These are phyloP conservation scores for Tieghemostelium lacteum DNA, from an alignment of 78 protist genomes.

Conservation along the genomic window DNA sequence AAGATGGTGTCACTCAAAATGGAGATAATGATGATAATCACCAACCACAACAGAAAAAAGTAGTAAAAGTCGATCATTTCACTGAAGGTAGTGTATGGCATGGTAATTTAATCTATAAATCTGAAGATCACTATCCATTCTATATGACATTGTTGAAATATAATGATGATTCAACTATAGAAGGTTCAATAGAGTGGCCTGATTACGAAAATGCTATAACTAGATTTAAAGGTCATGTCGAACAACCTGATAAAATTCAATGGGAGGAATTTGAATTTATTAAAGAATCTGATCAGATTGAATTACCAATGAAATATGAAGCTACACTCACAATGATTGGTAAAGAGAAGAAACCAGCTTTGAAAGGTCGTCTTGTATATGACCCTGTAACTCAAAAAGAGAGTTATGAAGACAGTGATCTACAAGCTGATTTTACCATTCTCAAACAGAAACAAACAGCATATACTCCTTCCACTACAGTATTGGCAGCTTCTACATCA, in stretches of 20 bases:
- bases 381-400: background rate
- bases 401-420: background rate
- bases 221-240: background rate
- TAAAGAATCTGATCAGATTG: background rate
- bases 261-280: background rate
- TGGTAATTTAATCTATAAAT: conserved; percentile 23
- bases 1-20: too few species aligned
- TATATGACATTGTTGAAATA: conserved; percentile 3
- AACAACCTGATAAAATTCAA: background rate
- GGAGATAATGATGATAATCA: too few species aligned
- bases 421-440: background rate
- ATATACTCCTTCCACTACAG: background rate
- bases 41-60: background rate
- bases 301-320: too few species aligned
- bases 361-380: background rate
- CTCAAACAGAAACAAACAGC: background rate
- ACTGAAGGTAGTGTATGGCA: conserved; percentile 18
- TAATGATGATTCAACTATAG: conserved; percentile 7
- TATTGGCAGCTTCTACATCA: background rate
- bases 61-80: background rate
- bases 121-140: conserved; percentile 26
- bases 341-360: background rate
- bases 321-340: too few species aligned
- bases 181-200: conserved; percentile 55
- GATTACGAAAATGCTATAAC: background rate